phyloP scores from a whole-genome alignment of 352 stramenopile genomes.

The Pythium aphanidermatum region DNA sequence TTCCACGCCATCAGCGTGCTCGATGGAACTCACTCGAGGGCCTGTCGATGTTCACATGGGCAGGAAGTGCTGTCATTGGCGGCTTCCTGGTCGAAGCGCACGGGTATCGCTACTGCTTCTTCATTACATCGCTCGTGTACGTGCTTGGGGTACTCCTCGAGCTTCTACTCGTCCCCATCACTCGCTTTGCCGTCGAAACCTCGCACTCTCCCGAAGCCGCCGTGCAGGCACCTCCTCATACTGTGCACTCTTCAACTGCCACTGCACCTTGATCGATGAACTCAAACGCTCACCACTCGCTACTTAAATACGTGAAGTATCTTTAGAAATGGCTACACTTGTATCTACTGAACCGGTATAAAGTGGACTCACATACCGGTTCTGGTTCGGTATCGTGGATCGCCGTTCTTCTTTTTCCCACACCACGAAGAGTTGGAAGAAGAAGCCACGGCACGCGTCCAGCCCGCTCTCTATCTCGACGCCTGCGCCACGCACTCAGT shows the following conservation, averaged over 20 bases:
- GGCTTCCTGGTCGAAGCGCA: constrained; percentile 48
- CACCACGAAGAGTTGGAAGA: background rate
- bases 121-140: constrained; percentile 44
- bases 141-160: constrained; percentile 39
- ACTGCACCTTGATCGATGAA: no score
- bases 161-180: constrained; percentile 45
- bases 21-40: constrained; percentile 70
- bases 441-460: background rate
- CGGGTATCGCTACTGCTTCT: constrained; percentile 63
- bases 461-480: background rate
- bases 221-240: no score
- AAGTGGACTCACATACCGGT: constrained; percentile 2
- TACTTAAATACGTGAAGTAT: background rate
- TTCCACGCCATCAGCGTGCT: constrained; percentile 46
- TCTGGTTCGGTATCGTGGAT: constrained; percentile 10
- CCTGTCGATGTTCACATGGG: constrained; percentile 52
- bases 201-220: background rate
- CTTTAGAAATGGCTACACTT: constrained; percentile 24
- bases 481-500: no score
- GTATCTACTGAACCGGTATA: no score
- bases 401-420: background rate
- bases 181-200: constrained; percentile 16
- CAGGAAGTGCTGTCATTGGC: constrained; percentile 61
- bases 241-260: no score
- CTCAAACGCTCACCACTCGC: background rate